Evolutionary conservation across 495 filamentous ascomycete species (phyloP).

Genomic region (Penicillium cosmopolitanum): DNA sequence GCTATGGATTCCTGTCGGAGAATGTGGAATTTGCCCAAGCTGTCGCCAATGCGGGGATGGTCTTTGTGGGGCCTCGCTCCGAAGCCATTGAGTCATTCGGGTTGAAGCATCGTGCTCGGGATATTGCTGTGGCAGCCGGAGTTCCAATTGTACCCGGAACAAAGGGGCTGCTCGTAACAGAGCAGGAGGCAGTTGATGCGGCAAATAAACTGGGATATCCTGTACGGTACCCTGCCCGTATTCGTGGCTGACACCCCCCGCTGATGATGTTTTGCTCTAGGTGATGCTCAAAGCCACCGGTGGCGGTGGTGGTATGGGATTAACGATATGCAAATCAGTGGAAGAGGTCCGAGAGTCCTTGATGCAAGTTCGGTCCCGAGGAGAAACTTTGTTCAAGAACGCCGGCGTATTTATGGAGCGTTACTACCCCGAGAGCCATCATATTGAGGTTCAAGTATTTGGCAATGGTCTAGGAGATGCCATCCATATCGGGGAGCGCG

Average conservation of each 20-base stretch:
- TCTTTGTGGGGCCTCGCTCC: conserved; percentile 57
- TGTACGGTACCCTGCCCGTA: too few relatives aligned
- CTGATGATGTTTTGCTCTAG: too few relatives aligned
- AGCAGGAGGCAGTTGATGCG: conserved; percentile 48
- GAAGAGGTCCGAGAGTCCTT: conserved; percentile 44
- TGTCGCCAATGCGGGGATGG: conserved; percentile 51
- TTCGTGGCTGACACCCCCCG: too few relatives aligned
- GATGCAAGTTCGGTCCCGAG: conserved; percentile 39
- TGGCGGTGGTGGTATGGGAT: conserved; percentile 62
- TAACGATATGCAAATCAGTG: conserved; percentile 42
- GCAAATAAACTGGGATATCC: conserved; percentile 54
- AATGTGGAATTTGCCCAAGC: conserved; percentile 59
- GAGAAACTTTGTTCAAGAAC: conserved; percentile 49
- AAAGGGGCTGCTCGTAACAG: conserved; percentile 44
- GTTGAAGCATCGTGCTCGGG: conserved; percentile 59
- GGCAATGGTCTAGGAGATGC: conserved; percentile 47
- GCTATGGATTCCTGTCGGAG: conserved; percentile 63
- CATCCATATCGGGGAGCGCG: conserved; percentile 47
- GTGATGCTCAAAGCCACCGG: conserved; percentile 63
- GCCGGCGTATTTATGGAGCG: conserved; percentile 50
- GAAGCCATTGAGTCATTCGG: conserved; percentile 59
- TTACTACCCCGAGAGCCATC: conserved; percentile 45
- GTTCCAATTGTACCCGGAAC: conserved; percentile 60
- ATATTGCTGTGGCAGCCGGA: conserved; percentile 51
- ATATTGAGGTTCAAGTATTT: conserved; percentile 53